Evolutionary conservation across 768 basidiomycete species (phyloP).

Genomic region (Tylopilus subfusipes): DNA sequence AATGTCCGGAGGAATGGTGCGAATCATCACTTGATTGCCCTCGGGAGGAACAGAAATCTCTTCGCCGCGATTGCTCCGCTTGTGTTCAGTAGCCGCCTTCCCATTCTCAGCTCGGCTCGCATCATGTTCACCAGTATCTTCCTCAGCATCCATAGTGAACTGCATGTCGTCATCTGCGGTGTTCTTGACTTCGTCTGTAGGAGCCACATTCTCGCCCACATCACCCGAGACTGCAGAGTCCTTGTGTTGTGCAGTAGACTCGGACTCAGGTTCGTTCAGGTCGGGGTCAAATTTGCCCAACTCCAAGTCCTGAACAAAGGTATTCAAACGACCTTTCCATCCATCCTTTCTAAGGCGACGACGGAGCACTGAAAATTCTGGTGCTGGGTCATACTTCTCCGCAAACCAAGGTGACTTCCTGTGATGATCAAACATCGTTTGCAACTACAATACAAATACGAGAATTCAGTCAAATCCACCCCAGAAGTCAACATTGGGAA

Average conservation of each 20-base stretch:
- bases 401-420: conserved; percentile 95
- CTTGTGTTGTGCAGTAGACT: conserved; percentile 49
- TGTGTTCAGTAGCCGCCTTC: conserved; percentile 44
- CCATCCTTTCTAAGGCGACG: conserved; percentile 79
- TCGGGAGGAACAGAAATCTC: conserved; percentile 70
- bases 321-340: conserved; percentile 69
- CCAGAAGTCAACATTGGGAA: conserved; percentile 6
- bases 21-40: conserved; percentile 90
- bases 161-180: conserved; percentile 69
- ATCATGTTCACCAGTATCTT: conserved; percentile 64
- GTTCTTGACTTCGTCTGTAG: conserved; percentile 53
- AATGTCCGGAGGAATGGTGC: conserved; percentile 92
- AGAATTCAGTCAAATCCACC: conserved; percentile 22
- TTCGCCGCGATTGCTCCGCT: conserved; percentile 57
- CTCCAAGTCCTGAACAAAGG: conserved; percentile 78
- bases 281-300: conserved; percentile 83
- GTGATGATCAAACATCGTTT: conserved; percentile 95
- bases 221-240: conserved; percentile 42
- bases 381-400: conserved; percentile 86
- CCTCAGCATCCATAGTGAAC: conserved; percentile 68
- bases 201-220: conserved; percentile 31
- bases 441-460: conserved; percentile 65
- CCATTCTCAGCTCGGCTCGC: conserved; percentile 57
- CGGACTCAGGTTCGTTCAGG: conserved; percentile 56
- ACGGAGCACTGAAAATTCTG: conserved; percentile 69